Percentiles rank a stretch among this genome's conserved stretches.
phyloP scores from a whole-genome alignment of 2,329 filamentous ascomycete species.

The Delphinella strobiligena region DNA sequence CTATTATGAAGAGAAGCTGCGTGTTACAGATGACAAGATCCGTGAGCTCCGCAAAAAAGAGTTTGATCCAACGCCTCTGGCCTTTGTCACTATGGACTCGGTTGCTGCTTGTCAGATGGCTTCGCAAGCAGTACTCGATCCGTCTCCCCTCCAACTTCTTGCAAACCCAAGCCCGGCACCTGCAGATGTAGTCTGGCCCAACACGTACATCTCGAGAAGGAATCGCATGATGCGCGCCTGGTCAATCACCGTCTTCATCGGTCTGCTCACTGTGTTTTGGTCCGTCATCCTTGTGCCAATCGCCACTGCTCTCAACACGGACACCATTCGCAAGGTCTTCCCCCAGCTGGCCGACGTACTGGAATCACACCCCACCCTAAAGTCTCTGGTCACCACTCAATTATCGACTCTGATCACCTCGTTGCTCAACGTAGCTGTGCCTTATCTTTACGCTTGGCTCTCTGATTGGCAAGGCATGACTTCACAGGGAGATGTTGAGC shows the following conservation, averaged over 20 bases:
- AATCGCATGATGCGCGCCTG: constrained; percentile 68
- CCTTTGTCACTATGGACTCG: constrained; percentile 95
- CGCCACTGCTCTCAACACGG: constrained; percentile 67
- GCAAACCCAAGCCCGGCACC: constrained; percentile 81
- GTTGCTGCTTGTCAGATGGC: constrained; percentile 90
- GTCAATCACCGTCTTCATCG: constrained; percentile 73
- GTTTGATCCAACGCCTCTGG: constrained; percentile 68
- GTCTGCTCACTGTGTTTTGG: constrained; percentile 77
- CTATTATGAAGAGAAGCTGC: constrained; percentile 81
- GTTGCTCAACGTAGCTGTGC: constrained; percentile 76
- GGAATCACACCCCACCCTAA: constrained; percentile 53
- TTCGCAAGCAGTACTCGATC: constrained; percentile 86
- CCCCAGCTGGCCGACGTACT: constrained; percentile 59
- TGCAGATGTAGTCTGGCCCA: constrained; percentile 86
- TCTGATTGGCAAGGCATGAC: constrained; percentile 90
- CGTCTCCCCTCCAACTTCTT: constrained; percentile 71
- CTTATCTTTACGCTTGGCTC: constrained; percentile 88
- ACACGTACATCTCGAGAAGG: constrained; percentile 71
- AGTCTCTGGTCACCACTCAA: constrained; percentile 74
- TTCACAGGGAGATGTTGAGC: constrained; percentile 83
- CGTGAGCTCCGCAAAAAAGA: constrained; percentile 56
- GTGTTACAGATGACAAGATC: constrained; percentile 66
- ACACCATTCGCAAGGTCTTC: constrained; percentile 62
- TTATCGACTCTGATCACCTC: constrained; percentile 78
- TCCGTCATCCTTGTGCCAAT: constrained; percentile 68